phyloP scores from a whole-genome alignment of 1,139 yeast genomes.

The Kodamaea anthophila region DNA sequence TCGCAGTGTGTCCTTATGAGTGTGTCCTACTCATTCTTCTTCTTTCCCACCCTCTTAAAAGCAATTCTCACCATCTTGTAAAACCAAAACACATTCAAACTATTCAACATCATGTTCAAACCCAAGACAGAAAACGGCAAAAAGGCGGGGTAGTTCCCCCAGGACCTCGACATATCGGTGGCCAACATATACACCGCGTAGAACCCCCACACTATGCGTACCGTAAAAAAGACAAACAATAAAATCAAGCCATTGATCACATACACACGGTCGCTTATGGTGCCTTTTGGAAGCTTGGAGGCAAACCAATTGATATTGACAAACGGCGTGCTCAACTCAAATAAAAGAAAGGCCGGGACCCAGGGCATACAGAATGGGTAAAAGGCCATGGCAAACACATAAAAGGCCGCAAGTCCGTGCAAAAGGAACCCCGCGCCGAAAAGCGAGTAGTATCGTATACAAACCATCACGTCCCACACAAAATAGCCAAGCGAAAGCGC shows the following conservation, averaged over 20 bases:
- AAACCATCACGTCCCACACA: conserved; percentile 80
- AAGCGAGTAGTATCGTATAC: conserved; percentile 49
- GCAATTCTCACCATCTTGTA: conserved; percentile 78
- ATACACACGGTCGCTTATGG: conserved; percentile 46
- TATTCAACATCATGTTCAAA: conserved; percentile 61
- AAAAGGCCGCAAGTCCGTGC: conserved; percentile 80
- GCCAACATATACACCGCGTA: conserved; percentile 56
- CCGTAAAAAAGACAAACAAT: conserved; percentile 64
- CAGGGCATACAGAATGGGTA: conserved; percentile 59
- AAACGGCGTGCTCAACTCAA: conserved; percentile 91
- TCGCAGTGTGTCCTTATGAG: too few relatives aligned
- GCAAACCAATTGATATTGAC: conserved; percentile 91
- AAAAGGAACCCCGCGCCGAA: conserved; percentile 81
- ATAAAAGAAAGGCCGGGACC: conserved; percentile 76
- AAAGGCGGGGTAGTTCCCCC: conserved; percentile 21
- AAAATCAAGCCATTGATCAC: conserved; percentile 66
- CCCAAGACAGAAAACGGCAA: conserved; percentile 44
- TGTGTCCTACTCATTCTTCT: conserved; percentile 5
- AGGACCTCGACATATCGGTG: conserved; percentile 41
- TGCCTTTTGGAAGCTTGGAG: conserved; percentile 59
- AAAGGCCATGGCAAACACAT: conserved; percentile 57
- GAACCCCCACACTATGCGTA: conserved; percentile 86
- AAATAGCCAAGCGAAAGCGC: conserved; percentile 81
- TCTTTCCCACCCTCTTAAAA: conserved; percentile 28
- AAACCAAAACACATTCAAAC: conserved; percentile 74